Conservation (phyloP, 768 basidiomycete genomes). For the Neoboletus subvelutipes region DNA sequence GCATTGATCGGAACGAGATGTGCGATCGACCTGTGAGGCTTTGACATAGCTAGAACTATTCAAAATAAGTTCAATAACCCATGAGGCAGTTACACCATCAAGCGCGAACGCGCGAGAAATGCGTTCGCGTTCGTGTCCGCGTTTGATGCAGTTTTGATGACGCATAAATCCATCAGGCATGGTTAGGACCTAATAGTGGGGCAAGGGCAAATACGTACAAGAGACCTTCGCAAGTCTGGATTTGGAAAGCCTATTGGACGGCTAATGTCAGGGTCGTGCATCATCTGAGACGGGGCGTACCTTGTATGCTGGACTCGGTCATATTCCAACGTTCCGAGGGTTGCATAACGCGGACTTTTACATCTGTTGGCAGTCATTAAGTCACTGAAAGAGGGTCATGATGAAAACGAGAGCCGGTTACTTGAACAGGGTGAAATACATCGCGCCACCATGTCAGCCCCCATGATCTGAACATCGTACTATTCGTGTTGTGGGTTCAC, state of each 20-base stretch:
- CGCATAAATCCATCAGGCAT: slow-evolving; percentile 12
- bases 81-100: slow-evolving; percentile 20
- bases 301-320: not conserved
- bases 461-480: slow-evolving; percentile 1
- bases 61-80: slow-evolving; percentile 10
- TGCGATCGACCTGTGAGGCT: slow-evolving; percentile 20
- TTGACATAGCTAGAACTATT: not conserved
- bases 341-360: not conserved
- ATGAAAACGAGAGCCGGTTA: slow-evolving; percentile 5
- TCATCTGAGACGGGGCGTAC: slow-evolving; percentile 9
- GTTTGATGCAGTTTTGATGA: slow-evolving; percentile 17
- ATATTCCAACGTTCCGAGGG: not conserved
- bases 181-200: slow-evolving; percentile 19
- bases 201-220: slow-evolving; percentile 29
- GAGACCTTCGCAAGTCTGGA: slow-evolving; percentile 8
- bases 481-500: not conserved
- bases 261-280: slow-evolving; percentile 7
- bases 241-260: slow-evolving; percentile 19
- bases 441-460: slow-evolving; percentile 2
- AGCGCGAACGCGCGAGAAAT: slow-evolving; percentile 14
- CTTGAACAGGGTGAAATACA: not conserved
- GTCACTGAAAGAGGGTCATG: slow-evolving; percentile 1
- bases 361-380: slow-evolving; percentile 8
- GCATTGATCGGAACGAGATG: slow-evolving; percentile 28
- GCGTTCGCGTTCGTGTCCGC: slow-evolving; percentile 9